These are phyloP conservation scores for Rhizophora apiculata DNA, from an alignment of 345 rosid genomes.

Conservation along the genomic window DNA sequence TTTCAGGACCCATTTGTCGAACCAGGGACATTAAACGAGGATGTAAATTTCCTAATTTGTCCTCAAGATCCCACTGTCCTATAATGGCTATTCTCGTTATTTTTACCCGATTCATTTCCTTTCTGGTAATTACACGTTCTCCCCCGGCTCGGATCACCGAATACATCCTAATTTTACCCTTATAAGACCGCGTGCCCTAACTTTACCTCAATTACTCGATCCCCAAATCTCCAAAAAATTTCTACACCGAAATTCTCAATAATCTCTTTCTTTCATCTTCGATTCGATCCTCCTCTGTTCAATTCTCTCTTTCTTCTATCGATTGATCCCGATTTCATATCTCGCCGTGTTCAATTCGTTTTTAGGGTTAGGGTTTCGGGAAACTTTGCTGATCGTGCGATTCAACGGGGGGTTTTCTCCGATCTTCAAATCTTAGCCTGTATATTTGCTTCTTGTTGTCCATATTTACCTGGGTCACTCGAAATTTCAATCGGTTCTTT, in stretches of 20 bases:
- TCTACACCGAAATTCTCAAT: background rate
- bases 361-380: constrained; percentile 43
- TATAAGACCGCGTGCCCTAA: constrained; percentile 20
- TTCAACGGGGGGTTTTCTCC: constrained; percentile 5
- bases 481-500: background rate
- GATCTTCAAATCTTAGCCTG: constrained; percentile 16
- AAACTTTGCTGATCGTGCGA: background rate
- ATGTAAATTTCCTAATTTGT: constrained; percentile 1
- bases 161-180: background rate
- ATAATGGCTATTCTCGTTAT: constrained; percentile 27
- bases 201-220: constrained; percentile 7
- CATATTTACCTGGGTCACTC: constrained; percentile 12
- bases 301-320: constrained; percentile 17
- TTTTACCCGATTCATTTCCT: constrained; percentile 2
- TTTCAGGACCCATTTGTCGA: constrained; percentile 12
- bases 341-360: constrained; percentile 1
- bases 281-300: background rate
- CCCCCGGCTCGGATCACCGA: constrained; percentile 1
- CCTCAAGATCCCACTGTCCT: constrained; percentile 3
- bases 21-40: background rate
- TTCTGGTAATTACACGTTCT: constrained; percentile 16
- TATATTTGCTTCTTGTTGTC: constrained; percentile 4
- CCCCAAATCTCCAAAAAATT: constrained; percentile 4
- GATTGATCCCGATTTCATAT: constrained; percentile 14
- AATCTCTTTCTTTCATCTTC: background rate